These are phyloP conservation scores for Colletotrichum sp. DNA, from an alignment of 2,329 filamentous ascomycete genomes.

Conservation along the genomic window DNA sequence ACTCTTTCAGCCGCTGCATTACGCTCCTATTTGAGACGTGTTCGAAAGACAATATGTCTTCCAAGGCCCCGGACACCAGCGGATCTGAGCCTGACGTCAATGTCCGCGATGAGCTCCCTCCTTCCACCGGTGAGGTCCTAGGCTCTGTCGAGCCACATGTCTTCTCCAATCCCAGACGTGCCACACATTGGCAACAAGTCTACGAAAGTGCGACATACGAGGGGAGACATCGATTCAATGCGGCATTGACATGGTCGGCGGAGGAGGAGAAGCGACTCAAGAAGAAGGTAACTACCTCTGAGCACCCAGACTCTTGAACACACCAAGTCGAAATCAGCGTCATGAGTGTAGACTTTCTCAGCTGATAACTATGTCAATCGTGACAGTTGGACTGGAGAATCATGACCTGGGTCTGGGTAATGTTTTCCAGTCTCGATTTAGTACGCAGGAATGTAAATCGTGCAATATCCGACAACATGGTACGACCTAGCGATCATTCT, in stretches of 20 bases:
- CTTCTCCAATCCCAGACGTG: conserved; percentile 6
- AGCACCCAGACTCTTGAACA: not conserved
- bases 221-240: not conserved
- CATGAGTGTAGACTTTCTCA: not conserved
- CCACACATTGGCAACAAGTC: not conserved
- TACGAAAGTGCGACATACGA: not conserved
- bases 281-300: not conserved
- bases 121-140: conserved; percentile 6
- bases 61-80: not conserved
- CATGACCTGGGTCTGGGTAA: conserved; percentile 21
- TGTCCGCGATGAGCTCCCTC: not conserved
- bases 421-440: conserved; percentile 66
- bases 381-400: not conserved
- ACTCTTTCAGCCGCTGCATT: accelerated
- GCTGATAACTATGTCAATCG: not conserved
- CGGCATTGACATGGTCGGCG: not conserved
- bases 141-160: conserved; percentile 16
- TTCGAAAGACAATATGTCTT: not conserved
- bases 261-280: not conserved
- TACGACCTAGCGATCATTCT: conserved; percentile 39
- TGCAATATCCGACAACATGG: conserved; percentile 65
- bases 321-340: not conserved
- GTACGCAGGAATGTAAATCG: conserved; percentile 68
- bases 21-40: accelerated
- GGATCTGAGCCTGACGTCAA: not conserved